Evolutionary conservation across 306 rosid genomes (phyloP), one percentile per base, ranked within the genome.

Genomic region (Gleditsia sinensis): DNA sequence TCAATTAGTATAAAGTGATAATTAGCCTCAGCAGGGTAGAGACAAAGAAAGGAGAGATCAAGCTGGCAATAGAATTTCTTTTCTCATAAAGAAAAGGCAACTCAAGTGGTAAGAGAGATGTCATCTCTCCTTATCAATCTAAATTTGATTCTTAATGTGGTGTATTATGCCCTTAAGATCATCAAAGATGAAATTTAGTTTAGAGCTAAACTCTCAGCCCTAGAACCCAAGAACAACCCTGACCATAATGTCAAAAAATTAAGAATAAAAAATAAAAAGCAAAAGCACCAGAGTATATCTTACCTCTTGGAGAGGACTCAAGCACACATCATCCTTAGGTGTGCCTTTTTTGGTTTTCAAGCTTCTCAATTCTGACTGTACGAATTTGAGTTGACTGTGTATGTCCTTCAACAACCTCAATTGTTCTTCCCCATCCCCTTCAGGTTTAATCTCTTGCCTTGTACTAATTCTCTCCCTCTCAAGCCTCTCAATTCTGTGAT

Each of bases 341-440:
- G 84, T 36, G 21, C 86, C 25, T 67, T 81, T 79, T 71, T 71
- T 28, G 71, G 77, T 43, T 84, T 71, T 86, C 80, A 53, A 71
- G 39, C 78, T 83, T 68, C 37, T 74, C 70, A 88, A 84, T 80
- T 92, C 97, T 39, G 81, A 63, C 46, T 81, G 85, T 66, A 95
- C 75, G 28, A 42, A 48, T 34, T 80, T 78, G 67, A 95, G 85
- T 82, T 85, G 89, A 33, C 75, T 84, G 1, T 63, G 78, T 83
- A 95, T 95, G 63, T 90, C 92, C 84, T 82, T 88, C 87, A 95
- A 81, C 88, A 95, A 75, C 45, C 85, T 88, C 84, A 83, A 40
- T 79, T 85, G 90, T 77, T 80, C 89, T 67, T 74, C 88, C 25
- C 88, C 82, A 49, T 82, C 58, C 12, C 89, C 89, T 58, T 81